A percentile compares a stretch with the other conserved stretches of the same genome.
phyloP scores from a whole-genome alignment of 2,329 filamentous ascomycete genomes.

The Colletotrichum lindemuthianum region DNA sequence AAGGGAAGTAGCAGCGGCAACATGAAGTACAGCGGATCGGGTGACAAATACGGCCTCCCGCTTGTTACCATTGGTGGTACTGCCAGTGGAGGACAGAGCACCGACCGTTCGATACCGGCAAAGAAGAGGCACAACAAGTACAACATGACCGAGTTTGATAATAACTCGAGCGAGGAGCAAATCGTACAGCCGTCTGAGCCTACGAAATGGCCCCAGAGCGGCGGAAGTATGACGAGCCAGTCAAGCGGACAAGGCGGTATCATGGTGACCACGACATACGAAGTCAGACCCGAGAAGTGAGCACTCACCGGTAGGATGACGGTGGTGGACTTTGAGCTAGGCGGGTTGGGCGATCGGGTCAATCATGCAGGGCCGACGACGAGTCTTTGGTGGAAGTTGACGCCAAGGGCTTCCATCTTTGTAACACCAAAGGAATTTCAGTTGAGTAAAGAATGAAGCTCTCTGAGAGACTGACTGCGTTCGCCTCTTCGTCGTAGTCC shows the following conservation, averaged over 20 bases:
- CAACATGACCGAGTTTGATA: conserved; percentile 39
- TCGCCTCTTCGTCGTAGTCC: too few species aligned
- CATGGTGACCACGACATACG: conserved; percentile 23
- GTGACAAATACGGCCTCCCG: conserved; percentile 40
- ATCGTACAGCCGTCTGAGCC: conserved; percentile 41
- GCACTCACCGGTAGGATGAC: background rate
- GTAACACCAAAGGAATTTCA: too few species aligned
- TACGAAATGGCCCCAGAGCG: background rate
- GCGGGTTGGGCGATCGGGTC: background rate
- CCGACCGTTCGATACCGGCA: conserved; percentile 16
- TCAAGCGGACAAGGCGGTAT: conserved; percentile 20
- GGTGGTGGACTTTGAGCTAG: background rate
- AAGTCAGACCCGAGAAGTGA: conserved; percentile 16
- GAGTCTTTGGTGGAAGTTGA: too few species aligned
- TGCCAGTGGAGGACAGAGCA: conserved; percentile 32
- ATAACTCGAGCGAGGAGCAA: conserved; percentile 46
- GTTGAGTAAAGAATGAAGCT: too few species aligned
- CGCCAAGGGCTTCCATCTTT: too few species aligned
- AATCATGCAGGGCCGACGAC: too few species aligned
- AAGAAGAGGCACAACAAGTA: conserved; percentile 28
- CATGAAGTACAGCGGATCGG: conserved; percentile 38
- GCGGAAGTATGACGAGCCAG: conserved; percentile 5
- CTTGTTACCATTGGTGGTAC: conserved; percentile 42
- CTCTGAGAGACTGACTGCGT: too few species aligned
- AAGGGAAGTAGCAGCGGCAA: conserved; percentile 43